A percentile compares a stretch with the other conserved stretches of the same genome.
phyloP scores from a whole-genome alignment of 768 basidiomycete genomes.

The Collybiopsis luxurians region DNA sequence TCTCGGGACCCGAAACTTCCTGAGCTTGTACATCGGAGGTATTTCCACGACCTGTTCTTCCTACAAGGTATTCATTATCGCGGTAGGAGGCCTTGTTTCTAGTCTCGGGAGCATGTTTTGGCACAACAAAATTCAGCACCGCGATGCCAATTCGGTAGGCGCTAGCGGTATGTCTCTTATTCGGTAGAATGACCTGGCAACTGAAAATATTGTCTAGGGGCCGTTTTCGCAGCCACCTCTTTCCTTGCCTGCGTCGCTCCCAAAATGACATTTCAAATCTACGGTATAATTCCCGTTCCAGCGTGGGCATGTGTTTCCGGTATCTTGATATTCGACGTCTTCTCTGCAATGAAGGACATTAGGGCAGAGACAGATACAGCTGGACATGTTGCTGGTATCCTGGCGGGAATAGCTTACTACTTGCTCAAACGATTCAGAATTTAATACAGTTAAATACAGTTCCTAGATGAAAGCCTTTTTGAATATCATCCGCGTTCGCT shows the following conservation, averaged over 20 bases:
- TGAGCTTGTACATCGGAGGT: constrained; percentile 75
- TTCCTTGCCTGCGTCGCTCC: constrained; percentile 74
- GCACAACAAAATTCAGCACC: constrained; percentile 35
- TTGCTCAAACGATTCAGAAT: constrained; percentile 35
- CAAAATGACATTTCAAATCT: constrained; percentile 61
- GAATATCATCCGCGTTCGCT: too few species aligned
- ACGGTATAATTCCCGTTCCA: constrained; percentile 75
- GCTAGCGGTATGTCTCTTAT: constrained; percentile 59
- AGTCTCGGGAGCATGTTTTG: constrained; percentile 50
- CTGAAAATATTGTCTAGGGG: constrained; percentile 39
- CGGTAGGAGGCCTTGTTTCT: constrained; percentile 57
- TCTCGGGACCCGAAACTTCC: constrained; percentile 65
- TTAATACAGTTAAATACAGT: constrained; percentile 12
- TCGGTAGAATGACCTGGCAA: background rate
- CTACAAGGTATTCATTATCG: constrained; percentile 1
- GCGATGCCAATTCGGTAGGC: constrained; percentile 48
- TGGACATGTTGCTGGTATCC: constrained; percentile 68
- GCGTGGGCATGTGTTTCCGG: constrained; percentile 75
- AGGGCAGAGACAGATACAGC: constrained; percentile 24
- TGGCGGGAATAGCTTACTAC: constrained; percentile 60
- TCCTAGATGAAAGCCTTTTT: too few species aligned
- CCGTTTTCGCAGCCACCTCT: constrained; percentile 68
- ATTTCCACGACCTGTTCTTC: constrained; percentile 16
- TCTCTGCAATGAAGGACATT: constrained; percentile 36
- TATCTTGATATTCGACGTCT: constrained; percentile 61